These are phyloP conservation scores for Pleurotus tuber-regium DNA, from an alignment of 768 basidiomycete species.

Conservation along the genomic window DNA sequence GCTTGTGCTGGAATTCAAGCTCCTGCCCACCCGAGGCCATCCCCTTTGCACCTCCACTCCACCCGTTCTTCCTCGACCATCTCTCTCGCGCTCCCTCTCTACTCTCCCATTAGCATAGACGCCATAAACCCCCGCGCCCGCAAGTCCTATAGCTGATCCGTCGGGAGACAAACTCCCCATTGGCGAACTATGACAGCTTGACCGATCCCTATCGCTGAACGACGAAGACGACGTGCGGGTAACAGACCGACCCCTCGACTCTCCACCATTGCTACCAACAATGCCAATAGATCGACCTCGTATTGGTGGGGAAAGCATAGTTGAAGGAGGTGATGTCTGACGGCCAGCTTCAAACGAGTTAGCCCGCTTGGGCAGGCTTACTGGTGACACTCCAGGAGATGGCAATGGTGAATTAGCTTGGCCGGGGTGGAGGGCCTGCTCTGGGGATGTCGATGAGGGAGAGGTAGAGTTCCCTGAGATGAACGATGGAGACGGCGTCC, in stretches of 20 bases:
- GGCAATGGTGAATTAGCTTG: constrained; percentile 19
- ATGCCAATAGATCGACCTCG: constrained; percentile 23
- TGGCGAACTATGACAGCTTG: constrained; percentile 22
- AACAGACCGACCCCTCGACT: constrained; percentile 51
- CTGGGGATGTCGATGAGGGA: constrained; percentile 16
- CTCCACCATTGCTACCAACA: constrained; percentile 19
- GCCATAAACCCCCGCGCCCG: constrained; percentile 25
- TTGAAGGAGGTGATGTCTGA: constrained; percentile 14
- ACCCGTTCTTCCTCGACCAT: constrained; percentile 22
- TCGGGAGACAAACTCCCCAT: constrained; percentile 28
- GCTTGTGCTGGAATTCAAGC: constrained; percentile 13
- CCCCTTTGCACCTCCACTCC: constrained; percentile 19
- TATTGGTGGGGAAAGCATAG: constrained; percentile 24
- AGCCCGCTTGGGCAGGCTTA: constrained; percentile 7
- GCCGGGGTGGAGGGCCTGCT: constrained; percentile 17
- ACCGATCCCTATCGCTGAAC: constrained; percentile 46
- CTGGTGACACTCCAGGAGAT: constrained; percentile 14
- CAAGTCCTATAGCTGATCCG: constrained; percentile 20
- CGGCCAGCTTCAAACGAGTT: constrained; percentile 5
- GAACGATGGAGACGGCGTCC: constrained; percentile 37
- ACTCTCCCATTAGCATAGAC: constrained; percentile 33
- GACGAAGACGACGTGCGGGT: constrained; percentile 55
- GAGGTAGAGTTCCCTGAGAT: constrained; percentile 15
- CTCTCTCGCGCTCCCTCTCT: constrained; percentile 24
- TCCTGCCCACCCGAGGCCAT: constrained; percentile 13